Conservation (phyloP, 2,329 filamentous ascomycete genomes). For the Ceratocystis lukuohia region DNA sequence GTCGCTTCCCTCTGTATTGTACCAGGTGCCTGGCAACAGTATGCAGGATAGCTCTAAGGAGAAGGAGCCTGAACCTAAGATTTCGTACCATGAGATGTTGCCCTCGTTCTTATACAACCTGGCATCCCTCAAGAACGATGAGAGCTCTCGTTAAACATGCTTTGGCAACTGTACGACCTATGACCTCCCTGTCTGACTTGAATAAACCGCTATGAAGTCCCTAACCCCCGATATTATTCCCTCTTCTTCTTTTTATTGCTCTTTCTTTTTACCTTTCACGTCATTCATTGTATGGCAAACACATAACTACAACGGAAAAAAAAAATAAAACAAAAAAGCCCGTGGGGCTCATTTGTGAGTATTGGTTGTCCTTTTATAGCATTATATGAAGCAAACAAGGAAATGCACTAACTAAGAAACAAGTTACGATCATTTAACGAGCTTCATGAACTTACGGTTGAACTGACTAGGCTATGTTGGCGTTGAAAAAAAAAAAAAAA, state of each 20-base stretch:
- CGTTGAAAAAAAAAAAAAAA: background rate
- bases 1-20: background rate
- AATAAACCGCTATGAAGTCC: background rate
- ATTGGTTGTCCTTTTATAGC: background rate
- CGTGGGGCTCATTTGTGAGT: background rate
- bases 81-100: conserved; percentile 1
- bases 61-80: background rate
- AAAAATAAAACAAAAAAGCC: background rate
- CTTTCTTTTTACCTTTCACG: background rate
- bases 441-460: background rate
- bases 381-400: background rate
- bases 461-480: background rate
- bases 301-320: background rate
- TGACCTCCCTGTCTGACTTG: background rate
- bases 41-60: background rate
- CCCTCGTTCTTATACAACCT: conserved; percentile 5
- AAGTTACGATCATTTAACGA: conserved; percentile 6
- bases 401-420: background rate
- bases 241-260: background rate
- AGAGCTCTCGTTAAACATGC: background rate
- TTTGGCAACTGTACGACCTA: background rate
- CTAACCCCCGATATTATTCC: background rate
- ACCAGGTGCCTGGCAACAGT: background rate
- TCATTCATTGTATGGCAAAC: background rate
- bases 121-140: background rate